These are phyloP conservation scores for Rhytidhysteron rufulum DNA, from an alignment of 2,329 filamentous ascomycete genomes.

Conservation along the genomic window DNA sequence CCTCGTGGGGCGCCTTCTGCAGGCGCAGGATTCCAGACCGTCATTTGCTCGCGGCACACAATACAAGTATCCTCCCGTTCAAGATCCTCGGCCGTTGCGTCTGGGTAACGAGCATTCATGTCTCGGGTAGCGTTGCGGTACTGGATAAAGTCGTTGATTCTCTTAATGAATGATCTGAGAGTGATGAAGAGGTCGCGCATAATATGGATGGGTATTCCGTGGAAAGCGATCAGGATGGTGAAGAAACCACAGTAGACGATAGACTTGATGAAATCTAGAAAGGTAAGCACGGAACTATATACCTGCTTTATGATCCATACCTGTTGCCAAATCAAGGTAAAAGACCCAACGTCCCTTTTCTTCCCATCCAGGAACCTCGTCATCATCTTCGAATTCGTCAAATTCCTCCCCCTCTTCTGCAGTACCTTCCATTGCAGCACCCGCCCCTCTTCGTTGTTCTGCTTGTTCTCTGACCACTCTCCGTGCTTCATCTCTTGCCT, in stretches of 20 bases:
- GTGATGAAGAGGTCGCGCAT: slow-evolving; percentile 95
- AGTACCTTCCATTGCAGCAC: slow-evolving; percentile 66
- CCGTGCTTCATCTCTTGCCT: slow-evolving; percentile 48
- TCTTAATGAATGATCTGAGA: slow-evolving; percentile 82
- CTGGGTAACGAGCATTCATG: slow-evolving; percentile 87
- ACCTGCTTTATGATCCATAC: slow-evolving; percentile 44
- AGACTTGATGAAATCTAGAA: slow-evolving; percentile 81
- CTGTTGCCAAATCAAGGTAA: slow-evolving; percentile 77
- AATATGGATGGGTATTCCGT: slow-evolving; percentile 93
- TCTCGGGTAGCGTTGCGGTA: slow-evolving; percentile 90
- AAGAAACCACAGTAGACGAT: slow-evolving; percentile 90
- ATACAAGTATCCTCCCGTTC: slow-evolving; percentile 89
- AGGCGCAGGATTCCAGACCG: slow-evolving; percentile 62
- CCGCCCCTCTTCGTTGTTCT: slow-evolving; percentile 51
- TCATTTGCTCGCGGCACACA: slow-evolving; percentile 96
- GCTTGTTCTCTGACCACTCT: slow-evolving; percentile 58
- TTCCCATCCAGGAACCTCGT: slow-evolving; percentile 95
- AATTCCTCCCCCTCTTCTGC: slow-evolving; percentile 38
- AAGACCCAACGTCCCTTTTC: slow-evolving; percentile 91
- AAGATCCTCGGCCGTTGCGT: slow-evolving; percentile 85
- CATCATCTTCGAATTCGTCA: slow-evolving; percentile 82
- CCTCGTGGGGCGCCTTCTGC: slow-evolving; percentile 35
- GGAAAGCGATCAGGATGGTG: slow-evolving; percentile 86
- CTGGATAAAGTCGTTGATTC: slow-evolving; percentile 80
- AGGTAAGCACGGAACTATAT: slow-evolving; percentile 6